These are phyloP conservation scores for Colletotrichum echinochloae DNA, from an alignment of 2,329 filamentous ascomycete species.

Conservation along the genomic window DNA sequence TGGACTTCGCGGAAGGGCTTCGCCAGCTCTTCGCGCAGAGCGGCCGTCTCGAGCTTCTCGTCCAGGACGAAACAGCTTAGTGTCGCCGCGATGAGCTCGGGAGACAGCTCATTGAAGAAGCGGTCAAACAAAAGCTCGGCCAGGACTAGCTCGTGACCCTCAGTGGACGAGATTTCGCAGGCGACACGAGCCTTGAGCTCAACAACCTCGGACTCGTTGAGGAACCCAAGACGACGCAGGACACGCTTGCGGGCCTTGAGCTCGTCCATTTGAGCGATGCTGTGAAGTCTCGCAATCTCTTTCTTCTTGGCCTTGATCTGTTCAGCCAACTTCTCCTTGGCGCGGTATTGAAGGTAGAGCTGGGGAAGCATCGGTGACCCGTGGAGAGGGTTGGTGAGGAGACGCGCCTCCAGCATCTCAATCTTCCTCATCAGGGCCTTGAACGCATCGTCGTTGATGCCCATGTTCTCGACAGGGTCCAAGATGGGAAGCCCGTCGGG, in stretches of 20 bases:
- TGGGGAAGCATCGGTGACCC: conserved; percentile 86
- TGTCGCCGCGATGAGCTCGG: conserved; percentile 87
- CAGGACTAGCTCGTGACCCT: conserved; percentile 92
- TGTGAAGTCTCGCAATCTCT: conserved; percentile 85
- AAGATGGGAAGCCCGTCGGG: conserved; percentile 90
- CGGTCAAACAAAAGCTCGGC: conserved; percentile 95
- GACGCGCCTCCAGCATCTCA: conserved; percentile 91
- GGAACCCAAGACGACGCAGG: conserved; percentile 91
- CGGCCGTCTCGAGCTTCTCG: conserved; percentile 86
- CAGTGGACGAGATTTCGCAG: conserved; percentile 93
- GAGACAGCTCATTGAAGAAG: conserved; percentile 95
- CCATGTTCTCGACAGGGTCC: conserved; percentile 97
- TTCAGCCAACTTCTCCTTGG: conserved; percentile 79
- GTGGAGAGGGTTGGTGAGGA: conserved; percentile 91
- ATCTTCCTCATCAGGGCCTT: conserved; percentile 96
- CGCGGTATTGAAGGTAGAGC: conserved; percentile 87
- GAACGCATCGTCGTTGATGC: conserved; percentile 90
- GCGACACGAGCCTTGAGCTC: conserved; percentile 97
- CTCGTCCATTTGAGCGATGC: conserved; percentile 93
- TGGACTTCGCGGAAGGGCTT: conserved; percentile 91
- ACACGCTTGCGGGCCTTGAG: conserved; percentile 96
- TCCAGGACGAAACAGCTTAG: conserved; percentile 98
- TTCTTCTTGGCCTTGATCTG: conserved; percentile 92
- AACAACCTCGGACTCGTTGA: conserved; percentile 94
- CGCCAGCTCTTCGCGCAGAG: conserved; percentile 84